phyloP scores from a whole-genome alignment of 2,329 filamentous ascomycete species.

The Elsinoe batatas region DNA sequence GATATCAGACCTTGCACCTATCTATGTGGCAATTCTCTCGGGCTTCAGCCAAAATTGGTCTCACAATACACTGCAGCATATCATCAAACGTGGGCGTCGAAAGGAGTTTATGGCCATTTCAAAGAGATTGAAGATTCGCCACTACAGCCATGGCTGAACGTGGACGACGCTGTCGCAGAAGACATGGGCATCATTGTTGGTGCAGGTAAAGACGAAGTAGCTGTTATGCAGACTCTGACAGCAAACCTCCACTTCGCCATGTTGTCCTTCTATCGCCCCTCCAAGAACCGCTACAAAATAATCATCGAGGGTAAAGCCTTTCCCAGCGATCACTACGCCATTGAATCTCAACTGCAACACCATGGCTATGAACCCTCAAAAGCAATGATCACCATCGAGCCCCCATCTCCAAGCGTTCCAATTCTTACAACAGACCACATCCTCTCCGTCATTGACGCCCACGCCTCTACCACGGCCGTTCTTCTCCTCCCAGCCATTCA shows the following conservation, averaged over 20 bases:
- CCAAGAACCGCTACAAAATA: conserved; percentile 58
- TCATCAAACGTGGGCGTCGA: conserved; percentile 71
- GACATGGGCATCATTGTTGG: conserved; percentile 67
- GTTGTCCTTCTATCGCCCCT: conserved; percentile 74
- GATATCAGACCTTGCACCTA: conserved; percentile 51
- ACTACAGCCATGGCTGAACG: conserved; percentile 63
- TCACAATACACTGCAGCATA: conserved; percentile 59
- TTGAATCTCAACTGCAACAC: conserved; percentile 68
- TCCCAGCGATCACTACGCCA: conserved; percentile 77
- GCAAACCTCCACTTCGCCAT: conserved; percentile 72
- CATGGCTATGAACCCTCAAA: conserved; percentile 57
- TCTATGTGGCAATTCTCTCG: conserved; percentile 82
- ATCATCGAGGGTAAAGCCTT: conserved; percentile 87
- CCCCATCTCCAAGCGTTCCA: conserved; percentile 41
- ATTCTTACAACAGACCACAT: conserved; percentile 63
- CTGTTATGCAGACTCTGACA: conserved; percentile 81
- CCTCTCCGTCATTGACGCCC: conserved; percentile 60
- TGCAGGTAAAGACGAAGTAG: conserved; percentile 61
- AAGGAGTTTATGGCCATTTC: conserved; percentile 81
- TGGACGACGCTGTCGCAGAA: conserved; percentile 63
- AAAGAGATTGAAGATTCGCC: conserved; percentile 56
- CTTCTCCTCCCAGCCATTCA: conserved; percentile 79
- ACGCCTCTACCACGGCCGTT: conserved; percentile 63
- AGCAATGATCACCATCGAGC: conserved; percentile 63
- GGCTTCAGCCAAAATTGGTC: conserved; percentile 65